Base-by-base conservation (phyloP, 208 protist species). In the Wallacemonas sp. region DNA sequence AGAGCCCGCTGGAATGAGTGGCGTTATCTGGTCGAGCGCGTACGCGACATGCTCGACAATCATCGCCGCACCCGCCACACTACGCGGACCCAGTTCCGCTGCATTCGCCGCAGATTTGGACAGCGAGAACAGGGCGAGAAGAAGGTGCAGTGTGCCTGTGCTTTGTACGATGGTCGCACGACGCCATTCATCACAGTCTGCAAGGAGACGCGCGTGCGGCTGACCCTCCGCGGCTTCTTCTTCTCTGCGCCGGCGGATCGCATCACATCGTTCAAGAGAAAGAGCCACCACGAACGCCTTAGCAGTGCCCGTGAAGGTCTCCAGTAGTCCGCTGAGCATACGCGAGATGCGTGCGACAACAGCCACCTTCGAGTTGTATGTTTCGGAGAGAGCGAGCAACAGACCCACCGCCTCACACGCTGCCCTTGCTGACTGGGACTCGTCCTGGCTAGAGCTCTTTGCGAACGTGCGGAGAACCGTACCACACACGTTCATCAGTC, bases 381-480 rank as follows among this genome's bases (percentile, higher is more conserved):
- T 75, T 42, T 50, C 65, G 36, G 26, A 19, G 27, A 85, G 55
- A 0, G 67, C 79, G 21, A 79, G 68, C 63, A 85, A 46, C n/a
- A 85, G 68, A 3, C 58, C 71, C 0, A 73, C 79, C 13, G 71
- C 71, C 62, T 85, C 79, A 37, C 72, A 79, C 22, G 71, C 61
- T n/a, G 57, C 53, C 1, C 17, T 24, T 4, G 50, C 26, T 4
- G 50, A 4, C 50, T 39, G 33, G 4, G 6, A n/a, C 24, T 12
- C 48, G 48, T 22, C 39, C 30, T n/a, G 13, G 37, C n/a, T n/a
- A n/a, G 13, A 27, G 3, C 37, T 34, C 38, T 44, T 48, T 12
- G 26, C 2, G 55, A 44, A 63, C 3, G 36, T 13, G 15, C 46
- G 53, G 45, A 71, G 34, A 4, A 71, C 29, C 5, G 33, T 50